Evolutionary conservation across 1,284 basidiomycete species (phyloP).

Genomic region (Trametes pubescens): DNA sequence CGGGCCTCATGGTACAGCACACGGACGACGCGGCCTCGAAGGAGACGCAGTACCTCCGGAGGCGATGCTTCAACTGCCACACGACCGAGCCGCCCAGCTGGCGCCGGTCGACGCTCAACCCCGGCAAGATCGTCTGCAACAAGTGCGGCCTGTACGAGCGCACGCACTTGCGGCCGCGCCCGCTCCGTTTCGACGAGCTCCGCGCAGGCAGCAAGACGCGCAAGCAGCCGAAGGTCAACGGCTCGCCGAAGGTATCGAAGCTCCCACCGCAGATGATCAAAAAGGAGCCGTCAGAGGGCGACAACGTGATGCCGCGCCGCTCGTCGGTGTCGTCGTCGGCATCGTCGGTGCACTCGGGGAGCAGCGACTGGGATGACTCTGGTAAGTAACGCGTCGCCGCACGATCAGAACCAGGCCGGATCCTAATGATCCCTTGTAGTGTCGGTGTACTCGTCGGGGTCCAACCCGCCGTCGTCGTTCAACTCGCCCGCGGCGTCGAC

Average conservation of each 20-base stretch:
- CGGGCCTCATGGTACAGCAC: constrained; percentile 77
- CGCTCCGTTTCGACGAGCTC: constrained; percentile 84
- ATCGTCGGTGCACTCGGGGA: constrained; percentile 58
- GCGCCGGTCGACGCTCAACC: constrained; percentile 85
- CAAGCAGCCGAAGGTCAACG: constrained; percentile 57
- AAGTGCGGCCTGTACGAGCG: constrained; percentile 89
- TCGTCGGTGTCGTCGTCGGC: constrained; percentile 66
- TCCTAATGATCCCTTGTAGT: constrained; percentile 48
- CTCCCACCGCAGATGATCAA: constrained; percentile 55
- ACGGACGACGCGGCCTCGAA: constrained; percentile 88
- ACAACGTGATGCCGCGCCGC: constrained; percentile 54
- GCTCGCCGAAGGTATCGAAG: constrained; percentile 51
- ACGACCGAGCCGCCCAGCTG: constrained; percentile 87
- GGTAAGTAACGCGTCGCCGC: constrained; percentile 52
- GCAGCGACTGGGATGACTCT: constrained; percentile 80
- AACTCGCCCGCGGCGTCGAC: constrained; percentile 65
- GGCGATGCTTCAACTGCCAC: constrained; percentile 88
- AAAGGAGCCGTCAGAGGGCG: constrained; percentile 62
- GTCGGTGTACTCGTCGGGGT: constrained; percentile 70
- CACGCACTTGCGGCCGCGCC: constrained; percentile 80
- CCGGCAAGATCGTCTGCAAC: constrained; percentile 90
- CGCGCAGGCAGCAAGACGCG: constrained; percentile 83
- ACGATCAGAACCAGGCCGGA: constrained; percentile 1
- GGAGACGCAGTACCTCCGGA: constrained; percentile 85
- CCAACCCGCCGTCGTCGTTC: constrained; percentile 69